Evolutionary conservation across 1,284 basidiomycete genomes (phyloP).

Genomic region (Rhodotorula sp.): DNA sequence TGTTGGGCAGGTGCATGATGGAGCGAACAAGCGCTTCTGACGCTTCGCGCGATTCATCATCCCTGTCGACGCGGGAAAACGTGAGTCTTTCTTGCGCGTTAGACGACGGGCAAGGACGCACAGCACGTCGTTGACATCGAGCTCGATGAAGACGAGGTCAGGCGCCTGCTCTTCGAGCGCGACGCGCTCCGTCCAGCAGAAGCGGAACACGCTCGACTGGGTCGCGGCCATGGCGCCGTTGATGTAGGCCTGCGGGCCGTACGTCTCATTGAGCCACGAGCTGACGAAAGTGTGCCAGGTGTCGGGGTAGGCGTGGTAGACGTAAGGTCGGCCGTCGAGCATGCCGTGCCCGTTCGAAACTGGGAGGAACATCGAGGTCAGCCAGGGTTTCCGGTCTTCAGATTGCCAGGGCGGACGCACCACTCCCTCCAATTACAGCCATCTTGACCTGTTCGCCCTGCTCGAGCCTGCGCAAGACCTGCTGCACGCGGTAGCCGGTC

Average conservation of each 20-base stretch:
- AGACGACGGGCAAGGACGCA: not conserved
- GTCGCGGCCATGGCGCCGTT: conserved; percentile 20
- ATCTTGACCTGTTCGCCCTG: conserved; percentile 13
- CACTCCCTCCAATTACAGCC: conserved; percentile 15
- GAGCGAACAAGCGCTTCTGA: conserved; percentile 10
- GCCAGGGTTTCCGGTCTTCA: fast-evolving
- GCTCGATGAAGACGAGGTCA: conserved; percentile 21
- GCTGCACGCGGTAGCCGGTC: conserved; percentile 4
- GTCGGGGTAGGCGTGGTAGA: conserved; percentile 6
- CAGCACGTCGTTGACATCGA: conserved; percentile 57
- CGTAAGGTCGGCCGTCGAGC: not conserved
- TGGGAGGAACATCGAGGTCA: not conserved
- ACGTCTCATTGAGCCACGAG: not conserved
- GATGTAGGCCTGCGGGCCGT: not conserved
- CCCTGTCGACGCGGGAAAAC: not conserved
- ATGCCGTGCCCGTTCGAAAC: conserved; percentile 15
- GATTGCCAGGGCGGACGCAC: not conserved
- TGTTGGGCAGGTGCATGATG: conserved; percentile 1
- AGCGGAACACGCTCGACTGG: conserved; percentile 16
- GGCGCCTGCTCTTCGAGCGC: not conserved
- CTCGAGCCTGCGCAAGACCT: conserved; percentile 2
- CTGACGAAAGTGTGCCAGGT: conserved; percentile 13
- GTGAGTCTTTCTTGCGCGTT: not conserved
- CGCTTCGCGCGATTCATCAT: not conserved
- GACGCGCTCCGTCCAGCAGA: conserved; percentile 13